Base-by-base conservation (phyloP, 768 basidiomycete species). In the Hygrophorus russula region DNA sequence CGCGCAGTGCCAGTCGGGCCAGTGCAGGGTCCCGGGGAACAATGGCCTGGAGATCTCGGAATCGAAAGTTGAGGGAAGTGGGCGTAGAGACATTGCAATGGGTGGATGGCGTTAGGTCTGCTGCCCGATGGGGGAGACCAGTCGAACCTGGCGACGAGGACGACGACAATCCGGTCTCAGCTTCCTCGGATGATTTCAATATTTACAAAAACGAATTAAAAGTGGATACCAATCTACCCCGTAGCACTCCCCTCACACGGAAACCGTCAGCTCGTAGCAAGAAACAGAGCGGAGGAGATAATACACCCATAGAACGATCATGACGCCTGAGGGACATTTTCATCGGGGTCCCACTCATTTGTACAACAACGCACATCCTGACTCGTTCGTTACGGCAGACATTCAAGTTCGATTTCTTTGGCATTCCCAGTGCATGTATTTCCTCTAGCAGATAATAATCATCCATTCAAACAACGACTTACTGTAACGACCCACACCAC, bases 21-120 rank as follows among this genome's bases (percentile, higher is more conserved):
- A 71, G 66, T 52, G 46, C 52, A 13, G 55, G 59, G 9, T 56
- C 51, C 36, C 56, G 56, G 2, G 67, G 65, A 5, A 58, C 70
- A 12, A 67, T 80, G 57, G 59, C 61, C 14, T 89, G 83, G 82
- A 65, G 68, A 42, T 75, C 70, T 31, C 66, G 70, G 44, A 73
- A 75, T 53, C 68, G 66, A 53, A 74, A 72, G 51, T 59, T 88
- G 42, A 71, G 86, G 29, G 70, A 81, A 37, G 68, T 81, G 20
- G 73, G 72, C 15, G 57, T 78, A 11, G 71, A 71, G 38, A 71
- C 74, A 14, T 56, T 89, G 49, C 74, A 74, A 47, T 82, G 78
- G 71, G 72, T 89, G 38, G 86, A 88, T 55, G 80, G 84, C 7
- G 63, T 69, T 39, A 62, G 68, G 32, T 71, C 77, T 28, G 73